Evolutionary conservation across 306 rosid species (phyloP), one percentile per base, ranked within the genome.

Genomic region (Mimosa pudica): DNA sequence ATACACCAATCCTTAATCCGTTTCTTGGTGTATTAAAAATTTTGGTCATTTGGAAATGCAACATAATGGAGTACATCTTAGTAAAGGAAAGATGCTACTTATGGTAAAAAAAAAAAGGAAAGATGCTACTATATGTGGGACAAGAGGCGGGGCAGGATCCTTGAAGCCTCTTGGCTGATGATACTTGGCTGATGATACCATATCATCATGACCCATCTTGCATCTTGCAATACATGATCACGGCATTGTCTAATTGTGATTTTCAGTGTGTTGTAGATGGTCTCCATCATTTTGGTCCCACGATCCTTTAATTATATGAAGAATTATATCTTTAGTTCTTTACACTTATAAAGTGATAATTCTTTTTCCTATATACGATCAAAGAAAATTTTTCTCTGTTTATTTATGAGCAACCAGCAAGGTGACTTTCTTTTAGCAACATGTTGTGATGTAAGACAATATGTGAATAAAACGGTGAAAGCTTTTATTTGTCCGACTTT

Each of bases 241-340:
- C 42, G 2, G 4, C 57, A 6, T 45, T 76, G 18, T 77, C 11
- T 67, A 12, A 24, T 5, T 52, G 71, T 42, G 41, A 44, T 65
- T 36, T 36, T 77, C 32, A 20, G 46, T 20, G 70, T 8, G 72
- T 13, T 17, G 38, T 42, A 14, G 6, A 8, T 62, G 71, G 47
- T 62, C 45, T 64, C 10, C 47, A 48, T 48, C 51, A 10, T 65
- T 48, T 63, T 48, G 80, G 72, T 76, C 74, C 44, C 47, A 5
- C 17, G 1, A 33, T 9, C 38, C 35, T 24, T 63, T 32, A 63
- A 4, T 33, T 33, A 17, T 63, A 17, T 11, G n/a, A 38, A 30
- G 2, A 62, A 30, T 62, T 30, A 6, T 0, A 33, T 30, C n/a
- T 33, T 24, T 30, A 24, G 42, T 0, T 38, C 42, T 38, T 2